These are phyloP conservation scores for Helotiales sp. DNA, from an alignment of 2,329 filamentous ascomycete genomes.

Conservation along the genomic window DNA sequence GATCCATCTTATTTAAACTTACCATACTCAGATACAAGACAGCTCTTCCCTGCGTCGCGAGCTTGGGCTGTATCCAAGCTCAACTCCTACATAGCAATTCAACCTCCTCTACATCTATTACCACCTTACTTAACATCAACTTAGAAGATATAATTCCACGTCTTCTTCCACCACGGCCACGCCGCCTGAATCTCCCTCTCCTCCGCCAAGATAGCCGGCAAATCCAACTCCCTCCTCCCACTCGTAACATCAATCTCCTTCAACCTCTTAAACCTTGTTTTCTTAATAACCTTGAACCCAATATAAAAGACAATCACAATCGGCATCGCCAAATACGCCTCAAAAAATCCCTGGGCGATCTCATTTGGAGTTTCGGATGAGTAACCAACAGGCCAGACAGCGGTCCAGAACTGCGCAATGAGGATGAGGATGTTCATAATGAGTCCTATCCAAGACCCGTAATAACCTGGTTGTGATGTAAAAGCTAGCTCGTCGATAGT, in stretches of 20 bases:
- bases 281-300: conserved; percentile 5
- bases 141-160: not conserved
- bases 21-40: too few relatives aligned
- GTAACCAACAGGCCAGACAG: conserved; percentile 8
- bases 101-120: too few relatives aligned
- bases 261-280: conserved; percentile 9
- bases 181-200: not conserved
- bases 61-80: too few relatives aligned
- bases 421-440: conserved; percentile 46
- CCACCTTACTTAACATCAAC: too few relatives aligned
- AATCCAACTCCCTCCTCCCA: conserved; percentile 10
- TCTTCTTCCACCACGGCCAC: not conserved
- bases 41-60: too few relatives aligned
- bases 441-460: conserved; percentile 61
- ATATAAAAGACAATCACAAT: conserved; percentile 11
- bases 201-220: conserved; percentile 6
- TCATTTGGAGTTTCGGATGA: not conserved
- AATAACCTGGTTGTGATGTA: conserved; percentile 54
- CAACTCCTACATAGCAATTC: too few relatives aligned
- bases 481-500: conserved; percentile 63
- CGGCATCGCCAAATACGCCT: conserved; percentile 6
- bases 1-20: too few relatives aligned
- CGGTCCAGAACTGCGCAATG: conserved; percentile 24
- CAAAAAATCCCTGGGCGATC: conserved; percentile 6
- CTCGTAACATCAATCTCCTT: conserved; percentile 11